Conservation (phyloP, 1,284 basidiomycete species). For the Boletus putidus region DNA sequence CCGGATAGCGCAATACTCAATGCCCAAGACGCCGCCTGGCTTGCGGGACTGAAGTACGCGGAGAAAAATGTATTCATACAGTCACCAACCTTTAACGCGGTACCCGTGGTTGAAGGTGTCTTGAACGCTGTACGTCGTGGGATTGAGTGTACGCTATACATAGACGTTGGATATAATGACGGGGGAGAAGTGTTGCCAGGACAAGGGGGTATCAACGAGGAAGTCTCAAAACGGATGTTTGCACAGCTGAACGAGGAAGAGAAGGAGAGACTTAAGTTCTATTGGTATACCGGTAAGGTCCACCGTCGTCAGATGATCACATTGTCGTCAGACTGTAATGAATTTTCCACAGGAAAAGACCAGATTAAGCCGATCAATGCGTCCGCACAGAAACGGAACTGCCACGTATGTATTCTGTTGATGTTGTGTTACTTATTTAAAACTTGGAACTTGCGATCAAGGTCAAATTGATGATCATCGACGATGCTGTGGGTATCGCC, state of each 20-base stretch:
- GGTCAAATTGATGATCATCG: slow-evolving; percentile 74
- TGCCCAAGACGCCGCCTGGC: slow-evolving; percentile 77
- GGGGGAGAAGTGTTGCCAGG: slow-evolving; percentile 71
- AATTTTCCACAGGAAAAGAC: slow-evolving; percentile 54
- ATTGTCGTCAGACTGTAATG: slow-evolving; percentile 27
- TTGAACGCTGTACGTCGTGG: slow-evolving; percentile 67
- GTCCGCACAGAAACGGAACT: slow-evolving; percentile 72
- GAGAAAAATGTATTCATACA: slow-evolving; percentile 73
- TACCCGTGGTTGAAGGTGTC: slow-evolving; percentile 64
- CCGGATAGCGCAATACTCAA: slow-evolving; percentile 50
- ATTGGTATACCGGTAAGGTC: slow-evolving; percentile 56
- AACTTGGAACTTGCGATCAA: slow-evolving; percentile 20
- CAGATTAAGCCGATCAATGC: slow-evolving; percentile 73
- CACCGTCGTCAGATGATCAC: neutral
- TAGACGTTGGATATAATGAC: slow-evolving; percentile 72
- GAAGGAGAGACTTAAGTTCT: slow-evolving; percentile 60
- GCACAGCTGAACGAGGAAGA: slow-evolving; percentile 52
- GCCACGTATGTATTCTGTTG: slow-evolving; percentile 47
- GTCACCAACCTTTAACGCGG: slow-evolving; percentile 75
- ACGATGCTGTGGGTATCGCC: slow-evolving; percentile 68
- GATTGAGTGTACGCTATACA: slow-evolving; percentile 63
- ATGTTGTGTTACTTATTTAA: neutral
- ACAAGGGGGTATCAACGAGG: slow-evolving; percentile 81
- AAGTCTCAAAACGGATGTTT: slow-evolving; percentile 70
- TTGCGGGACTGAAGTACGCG: slow-evolving; percentile 70